A percentile compares a stretch with the other conserved stretches of the same genome.
Evolutionary conservation across 345 rosid species (phyloP).

Genomic region (Eucalyptus grandis): DNA sequence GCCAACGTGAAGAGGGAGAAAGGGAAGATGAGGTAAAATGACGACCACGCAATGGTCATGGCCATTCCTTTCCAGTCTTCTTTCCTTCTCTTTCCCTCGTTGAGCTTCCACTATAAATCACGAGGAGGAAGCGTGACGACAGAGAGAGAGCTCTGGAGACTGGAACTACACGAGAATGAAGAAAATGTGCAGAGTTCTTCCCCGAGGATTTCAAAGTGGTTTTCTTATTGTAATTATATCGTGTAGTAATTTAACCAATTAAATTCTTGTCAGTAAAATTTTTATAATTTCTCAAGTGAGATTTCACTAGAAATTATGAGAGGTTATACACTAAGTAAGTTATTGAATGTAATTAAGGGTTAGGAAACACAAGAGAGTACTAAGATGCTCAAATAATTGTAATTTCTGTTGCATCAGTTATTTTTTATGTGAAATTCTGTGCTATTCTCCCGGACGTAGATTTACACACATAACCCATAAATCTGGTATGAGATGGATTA

Average conservation of each 20-base stretch:
- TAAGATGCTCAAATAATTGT: not conserved
- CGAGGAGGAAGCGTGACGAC: not conserved
- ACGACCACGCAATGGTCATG: not conserved
- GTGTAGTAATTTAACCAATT: not conserved
- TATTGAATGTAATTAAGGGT: not conserved
- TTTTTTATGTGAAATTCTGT: too few relatives aligned
- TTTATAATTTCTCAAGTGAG: not conserved
- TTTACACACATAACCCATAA: too few relatives aligned
- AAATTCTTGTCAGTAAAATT: not conserved
- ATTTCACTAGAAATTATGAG: too few relatives aligned
- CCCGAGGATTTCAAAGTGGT: not conserved
- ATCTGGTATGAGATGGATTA: too few relatives aligned
- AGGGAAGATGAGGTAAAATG: not conserved
- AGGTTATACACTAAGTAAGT: too few relatives aligned
- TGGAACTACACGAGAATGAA: not conserved
- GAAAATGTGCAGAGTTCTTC: not conserved
- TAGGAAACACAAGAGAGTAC: not conserved
- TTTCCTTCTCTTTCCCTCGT: not conserved
- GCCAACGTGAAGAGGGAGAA: too few relatives aligned
- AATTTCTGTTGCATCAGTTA: too few relatives aligned
- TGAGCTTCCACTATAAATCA: not conserved
- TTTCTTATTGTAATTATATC: not conserved
- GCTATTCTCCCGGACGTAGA: too few relatives aligned
- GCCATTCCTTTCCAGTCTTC: not conserved
- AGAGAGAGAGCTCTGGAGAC: not conserved